Percentiles rank a stretch among this genome's conserved stretches.
Conservation (phyloP, 2,329 filamentous ascomycete species). For the Arthrobotrys iridis region DNA sequence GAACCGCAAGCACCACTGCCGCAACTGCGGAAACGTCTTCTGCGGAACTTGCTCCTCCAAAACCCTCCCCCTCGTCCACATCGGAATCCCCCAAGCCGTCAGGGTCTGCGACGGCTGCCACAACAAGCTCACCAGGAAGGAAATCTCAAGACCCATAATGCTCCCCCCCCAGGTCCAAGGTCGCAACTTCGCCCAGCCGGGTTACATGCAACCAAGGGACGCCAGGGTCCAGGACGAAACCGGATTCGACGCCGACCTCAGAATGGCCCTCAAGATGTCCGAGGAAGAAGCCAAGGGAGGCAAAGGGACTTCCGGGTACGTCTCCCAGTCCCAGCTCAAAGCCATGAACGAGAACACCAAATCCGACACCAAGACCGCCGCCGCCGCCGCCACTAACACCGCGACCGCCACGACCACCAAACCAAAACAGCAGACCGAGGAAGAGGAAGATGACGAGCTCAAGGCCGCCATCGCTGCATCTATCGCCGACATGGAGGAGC, state of each 20-base stretch:
- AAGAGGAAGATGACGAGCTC: conserved; percentile 91
- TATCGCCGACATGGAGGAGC: conserved; percentile 95
- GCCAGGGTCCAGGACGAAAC: conserved; percentile 79
- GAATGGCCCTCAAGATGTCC: conserved; percentile 94
- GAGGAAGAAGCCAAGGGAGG: conserved; percentile 87
- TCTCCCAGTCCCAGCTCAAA: conserved; percentile 70
- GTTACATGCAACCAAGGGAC: conserved; percentile 85
- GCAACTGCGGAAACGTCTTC: conserved; percentile 97
- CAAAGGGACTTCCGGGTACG: conserved; percentile 72
- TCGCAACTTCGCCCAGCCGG: conserved; percentile 65
- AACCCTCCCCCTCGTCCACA: conserved; percentile 83
- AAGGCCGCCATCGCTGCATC: conserved; percentile 96
- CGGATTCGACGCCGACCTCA: conserved; percentile 92
- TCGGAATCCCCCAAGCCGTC: conserved; percentile 90
- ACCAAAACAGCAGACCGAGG: conserved; percentile 64
- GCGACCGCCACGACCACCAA: conserved; percentile 60
- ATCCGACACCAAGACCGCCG: conserved; percentile 61
- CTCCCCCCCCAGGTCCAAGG: conserved; percentile 62
- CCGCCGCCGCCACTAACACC: no score
- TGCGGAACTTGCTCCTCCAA: conserved; percentile 95
- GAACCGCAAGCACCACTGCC: conserved; percentile 97
- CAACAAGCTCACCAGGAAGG: conserved; percentile 64
- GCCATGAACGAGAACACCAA: conserved; percentile 59
- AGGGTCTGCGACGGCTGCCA: conserved; percentile 97
- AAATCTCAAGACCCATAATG: conserved; percentile 37